Conservation (phyloP, 768 basidiomycete species). For the Lentinula raphanica region DNA sequence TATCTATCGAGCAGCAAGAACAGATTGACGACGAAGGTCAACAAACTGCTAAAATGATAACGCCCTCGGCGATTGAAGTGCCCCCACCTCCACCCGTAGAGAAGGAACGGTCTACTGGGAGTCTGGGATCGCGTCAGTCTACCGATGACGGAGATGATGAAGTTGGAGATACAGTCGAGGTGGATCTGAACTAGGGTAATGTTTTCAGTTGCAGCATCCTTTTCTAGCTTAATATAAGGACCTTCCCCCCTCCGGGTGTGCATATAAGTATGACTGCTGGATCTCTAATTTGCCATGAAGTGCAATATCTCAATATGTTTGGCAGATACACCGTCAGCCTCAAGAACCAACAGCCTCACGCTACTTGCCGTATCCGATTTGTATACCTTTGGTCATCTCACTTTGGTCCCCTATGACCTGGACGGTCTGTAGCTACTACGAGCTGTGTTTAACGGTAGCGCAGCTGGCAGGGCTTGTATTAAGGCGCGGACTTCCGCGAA, state of each 20-base stretch:
- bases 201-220: neutral
- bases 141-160: conserved; percentile 64
- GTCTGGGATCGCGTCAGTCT: conserved; percentile 25
- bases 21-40: conserved; percentile 11
- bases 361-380: too few species aligned
- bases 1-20: conserved; percentile 25
- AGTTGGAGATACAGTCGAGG: conserved; percentile 75
- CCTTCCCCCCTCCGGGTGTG: too few species aligned
- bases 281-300: too few species aligned
- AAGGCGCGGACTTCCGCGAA: neutral
- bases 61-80: conserved; percentile 66
- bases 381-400: conserved; percentile 14
- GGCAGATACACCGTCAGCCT: too few species aligned
- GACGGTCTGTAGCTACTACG: neutral
- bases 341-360: too few species aligned
- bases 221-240: too few species aligned
- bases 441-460: conserved; percentile 1
- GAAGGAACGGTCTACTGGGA: conserved; percentile 67
- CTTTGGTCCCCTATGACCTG: neutral
- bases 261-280: too few species aligned
- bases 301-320: too few species aligned
- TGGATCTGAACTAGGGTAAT: conserved; percentile 36
- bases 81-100: conserved; percentile 77
- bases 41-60: conserved; percentile 31
- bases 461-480: neutral